Conservation (phyloP, 2,329 filamentous ascomycete species). For the Venturia carpophila region DNA sequence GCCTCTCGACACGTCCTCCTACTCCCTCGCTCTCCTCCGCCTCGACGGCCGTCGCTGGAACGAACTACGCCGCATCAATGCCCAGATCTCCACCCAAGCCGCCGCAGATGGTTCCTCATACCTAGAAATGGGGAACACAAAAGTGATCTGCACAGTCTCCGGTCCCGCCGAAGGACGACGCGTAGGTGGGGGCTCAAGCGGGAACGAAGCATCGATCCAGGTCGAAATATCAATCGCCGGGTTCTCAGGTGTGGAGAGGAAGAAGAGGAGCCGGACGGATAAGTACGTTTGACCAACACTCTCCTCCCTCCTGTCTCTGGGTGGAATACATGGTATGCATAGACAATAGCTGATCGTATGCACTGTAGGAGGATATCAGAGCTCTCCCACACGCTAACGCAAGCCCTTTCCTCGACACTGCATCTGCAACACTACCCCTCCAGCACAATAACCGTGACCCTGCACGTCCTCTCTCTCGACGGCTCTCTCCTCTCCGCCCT, state of each 20-base stretch:
- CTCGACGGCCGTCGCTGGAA: slow-evolving; percentile 84
- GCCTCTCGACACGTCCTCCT: slow-evolving; percentile 92
- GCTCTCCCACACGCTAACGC: slow-evolving; percentile 69
- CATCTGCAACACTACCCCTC: slow-evolving; percentile 87
- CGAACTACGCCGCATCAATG: slow-evolving; percentile 81
- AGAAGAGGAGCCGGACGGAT: slow-evolving; percentile 65
- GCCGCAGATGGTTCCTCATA: slow-evolving; percentile 89
- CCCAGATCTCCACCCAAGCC: slow-evolving; percentile 85
- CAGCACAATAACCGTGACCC: slow-evolving; percentile 70
- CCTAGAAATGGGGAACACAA: slow-evolving; percentile 95
- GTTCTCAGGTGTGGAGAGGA: slow-evolving; percentile 80
- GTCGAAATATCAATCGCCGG: slow-evolving; percentile 81
- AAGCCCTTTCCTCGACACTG: slow-evolving; percentile 67
- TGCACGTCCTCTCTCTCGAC: slow-evolving; percentile 85
- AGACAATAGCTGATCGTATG: background rate
- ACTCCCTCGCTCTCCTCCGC: slow-evolving; percentile 67
- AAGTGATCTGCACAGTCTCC: slow-evolving; percentile 85
- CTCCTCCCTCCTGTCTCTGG: slow-evolving; percentile 48
- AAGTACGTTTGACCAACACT: slow-evolving; percentile 50
- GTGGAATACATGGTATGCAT: slow-evolving; percentile 41
- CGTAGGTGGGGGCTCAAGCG: slow-evolving; percentile 38
- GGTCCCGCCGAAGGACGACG: slow-evolving; percentile 68
- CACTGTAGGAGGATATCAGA: slow-evolving; percentile 63
- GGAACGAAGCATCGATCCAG: slow-evolving; percentile 49
- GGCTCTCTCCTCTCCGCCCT: slow-evolving; percentile 83